phyloP scores from a whole-genome alignment of 768 basidiomycete species.

The Auriscalpium vulgare region DNA sequence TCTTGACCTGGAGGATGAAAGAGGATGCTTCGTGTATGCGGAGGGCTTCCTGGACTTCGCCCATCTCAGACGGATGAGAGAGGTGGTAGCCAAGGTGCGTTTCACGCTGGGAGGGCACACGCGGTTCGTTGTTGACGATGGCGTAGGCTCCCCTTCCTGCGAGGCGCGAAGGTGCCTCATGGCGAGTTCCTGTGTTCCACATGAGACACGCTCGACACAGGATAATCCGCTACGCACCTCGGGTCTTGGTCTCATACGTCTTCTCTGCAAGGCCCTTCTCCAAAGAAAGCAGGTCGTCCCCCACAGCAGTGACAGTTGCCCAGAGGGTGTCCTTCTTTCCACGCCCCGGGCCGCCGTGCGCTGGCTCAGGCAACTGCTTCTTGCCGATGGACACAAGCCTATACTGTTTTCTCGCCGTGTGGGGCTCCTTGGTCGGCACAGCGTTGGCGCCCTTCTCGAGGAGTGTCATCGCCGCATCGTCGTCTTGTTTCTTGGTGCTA shows the following conservation, averaged over 20 bases:
- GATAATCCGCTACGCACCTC: constrained; percentile 29
- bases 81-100: constrained; percentile 55
- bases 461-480: constrained; percentile 34
- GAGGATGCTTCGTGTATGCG: constrained; percentile 46
- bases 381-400: constrained; percentile 48
- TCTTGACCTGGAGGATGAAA: constrained; percentile 56
- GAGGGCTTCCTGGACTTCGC: constrained; percentile 48
- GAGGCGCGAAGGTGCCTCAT: constrained; percentile 43
- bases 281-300: constrained; percentile 40
- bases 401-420: constrained; percentile 34
- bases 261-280: constrained; percentile 42
- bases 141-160: constrained; percentile 54
- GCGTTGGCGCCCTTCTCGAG: constrained; percentile 40
- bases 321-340: constrained; percentile 43
- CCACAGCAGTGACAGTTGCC: constrained; percentile 42
- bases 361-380: constrained; percentile 48
- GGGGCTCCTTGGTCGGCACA: constrained; percentile 33
- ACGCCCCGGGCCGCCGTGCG: constrained; percentile 20
- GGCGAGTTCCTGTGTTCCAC: constrained; percentile 34
- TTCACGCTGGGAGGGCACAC: constrained; percentile 35
- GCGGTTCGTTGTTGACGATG: constrained; percentile 42
- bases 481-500: constrained; percentile 18
- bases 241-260: constrained; percentile 55
- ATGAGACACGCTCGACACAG: background rate
- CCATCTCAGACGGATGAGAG: constrained; percentile 41